Evolutionary conservation across 2,329 filamentous ascomycete genomes (phyloP), one percentile per base, ranked within the genome.

Genomic region (Colletotrichum cuscutae): DNA sequence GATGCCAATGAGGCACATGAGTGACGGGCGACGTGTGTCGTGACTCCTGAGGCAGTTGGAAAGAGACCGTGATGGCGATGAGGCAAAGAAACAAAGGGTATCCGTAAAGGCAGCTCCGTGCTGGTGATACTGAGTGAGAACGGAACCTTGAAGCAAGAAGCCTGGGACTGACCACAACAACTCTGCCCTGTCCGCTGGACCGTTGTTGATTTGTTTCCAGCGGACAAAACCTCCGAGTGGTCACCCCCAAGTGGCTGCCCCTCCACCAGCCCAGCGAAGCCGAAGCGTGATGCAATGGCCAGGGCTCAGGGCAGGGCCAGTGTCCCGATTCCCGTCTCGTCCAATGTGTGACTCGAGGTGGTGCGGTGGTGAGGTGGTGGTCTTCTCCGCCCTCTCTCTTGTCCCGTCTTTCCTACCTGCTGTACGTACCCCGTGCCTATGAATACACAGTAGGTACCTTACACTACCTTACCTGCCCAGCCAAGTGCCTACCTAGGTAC

Each of bases 211-310:
- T 42, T 46, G 30, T 70, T 65, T 65, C 54, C 61, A 65, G 65
- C 54, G 37, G 32, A 60, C 54, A 60, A 70, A 65, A 59, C 15
- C 30, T 63, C 65, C 57, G 65, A 68, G 65, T 54, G 65, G 58
- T 24, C 57, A 26, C 26, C 63, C 37, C 24, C 60, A 52, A 52
- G 56, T 56, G 28, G 37, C 54, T n/a, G 64, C 37, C 30, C 15
- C 26, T 35, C 30, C 59, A 9, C n/a, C 52, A 28, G 30, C 58
- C 58, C 58, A 61, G 58, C 35, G 32, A 35, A 61, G 22, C 24
- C 28, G 30, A 63, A 24, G 60, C 26, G 60, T 63, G 60, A 63
- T 32, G 42, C 13, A 35, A 30, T 52, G 60, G 19, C 12, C 24
- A 28, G 37, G 37, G 26, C 59, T 19, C 42, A 49, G 42, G 24